Conservation (phyloP, 2,329 filamentous ascomycete species). For the Colletotrichum brevisporum region DNA sequence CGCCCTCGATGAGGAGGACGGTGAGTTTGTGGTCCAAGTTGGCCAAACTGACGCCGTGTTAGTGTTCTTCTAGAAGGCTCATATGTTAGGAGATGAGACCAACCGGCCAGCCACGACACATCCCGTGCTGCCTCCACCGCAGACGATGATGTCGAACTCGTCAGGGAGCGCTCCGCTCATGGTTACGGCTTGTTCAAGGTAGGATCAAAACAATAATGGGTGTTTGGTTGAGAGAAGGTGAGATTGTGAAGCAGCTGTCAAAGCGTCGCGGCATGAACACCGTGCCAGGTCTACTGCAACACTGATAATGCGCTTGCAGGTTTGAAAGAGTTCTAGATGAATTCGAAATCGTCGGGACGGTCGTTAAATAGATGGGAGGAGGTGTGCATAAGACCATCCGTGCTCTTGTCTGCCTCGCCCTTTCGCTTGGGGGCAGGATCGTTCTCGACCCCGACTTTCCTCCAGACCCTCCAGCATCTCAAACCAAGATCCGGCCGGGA, state of each 20-base stretch:
- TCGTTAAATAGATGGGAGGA: conserved; percentile 35
- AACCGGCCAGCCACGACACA: conserved; percentile 72
- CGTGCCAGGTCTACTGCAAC: conserved; percentile 28
- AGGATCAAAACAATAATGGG: background rate
- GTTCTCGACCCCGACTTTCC: conserved; percentile 38
- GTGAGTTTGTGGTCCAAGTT: conserved; percentile 82
- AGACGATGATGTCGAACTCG: conserved; percentile 86
- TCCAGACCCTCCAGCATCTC: conserved; percentile 30
- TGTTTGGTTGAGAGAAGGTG: background rate
- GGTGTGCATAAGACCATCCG: conserved; percentile 8
- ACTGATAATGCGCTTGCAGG: conserved; percentile 18
- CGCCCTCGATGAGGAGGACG: conserved; percentile 79
- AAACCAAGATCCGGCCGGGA: conserved; percentile 31
- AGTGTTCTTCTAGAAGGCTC: conserved; percentile 53
- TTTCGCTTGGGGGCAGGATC: conserved; percentile 11
- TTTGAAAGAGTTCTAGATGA: background rate
- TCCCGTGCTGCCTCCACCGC: conserved; percentile 79
- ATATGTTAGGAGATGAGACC: conserved; percentile 28
- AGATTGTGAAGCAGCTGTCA: conserved; percentile 8
- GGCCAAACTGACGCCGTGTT: conserved; percentile 70
- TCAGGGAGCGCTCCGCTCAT: conserved; percentile 69
- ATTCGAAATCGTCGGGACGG: conserved; percentile 16
- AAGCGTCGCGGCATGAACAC: conserved; percentile 28
- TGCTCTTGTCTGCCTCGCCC: conserved; percentile 6
- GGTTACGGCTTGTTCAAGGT: conserved; percentile 19